Conservation (phyloP, 495 filamentous ascomycete species). For the Aspergillus biplanus region DNA sequence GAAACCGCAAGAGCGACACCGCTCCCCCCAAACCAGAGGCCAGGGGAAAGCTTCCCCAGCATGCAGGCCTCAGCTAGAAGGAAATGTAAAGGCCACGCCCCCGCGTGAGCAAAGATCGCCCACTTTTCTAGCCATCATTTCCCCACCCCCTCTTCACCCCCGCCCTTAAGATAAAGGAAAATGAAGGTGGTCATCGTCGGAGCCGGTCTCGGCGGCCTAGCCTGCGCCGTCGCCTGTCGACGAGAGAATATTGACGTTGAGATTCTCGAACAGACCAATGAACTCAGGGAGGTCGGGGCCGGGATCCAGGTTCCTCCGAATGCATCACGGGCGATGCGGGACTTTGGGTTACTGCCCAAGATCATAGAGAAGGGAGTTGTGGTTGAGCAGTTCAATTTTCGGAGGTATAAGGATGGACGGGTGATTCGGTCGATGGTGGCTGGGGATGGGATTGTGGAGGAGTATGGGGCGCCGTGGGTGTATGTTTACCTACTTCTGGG, state of each 20-base stretch:
- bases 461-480: slow-evolving; percentile 32
- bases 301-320: slow-evolving; percentile 61
- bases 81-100: no score
- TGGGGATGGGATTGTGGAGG: slow-evolving; percentile 22
- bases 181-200: slow-evolving; percentile 55
- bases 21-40: no score
- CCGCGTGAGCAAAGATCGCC: no score
- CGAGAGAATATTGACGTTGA: slow-evolving; percentile 58
- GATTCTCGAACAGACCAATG: slow-evolving; percentile 59
- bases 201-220: slow-evolving; percentile 49
- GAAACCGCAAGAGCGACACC: no score
- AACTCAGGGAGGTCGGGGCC: slow-evolving; percentile 53
- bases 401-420: slow-evolving; percentile 55
- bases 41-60: no score
- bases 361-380: slow-evolving; percentile 44
- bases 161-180: background rate
- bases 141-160: no score
- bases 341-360: slow-evolving; percentile 49
- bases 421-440: slow-evolving; percentile 39
- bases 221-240: slow-evolving; percentile 60
- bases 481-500: slow-evolving; percentile 9
- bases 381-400: slow-evolving; percentile 54
- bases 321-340: slow-evolving; percentile 45
- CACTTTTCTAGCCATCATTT: no score
- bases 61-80: no score